Evolutionary conservation across 176 grass and related monocot species (phyloP).

Genomic region (Hordeum marinum): DNA sequence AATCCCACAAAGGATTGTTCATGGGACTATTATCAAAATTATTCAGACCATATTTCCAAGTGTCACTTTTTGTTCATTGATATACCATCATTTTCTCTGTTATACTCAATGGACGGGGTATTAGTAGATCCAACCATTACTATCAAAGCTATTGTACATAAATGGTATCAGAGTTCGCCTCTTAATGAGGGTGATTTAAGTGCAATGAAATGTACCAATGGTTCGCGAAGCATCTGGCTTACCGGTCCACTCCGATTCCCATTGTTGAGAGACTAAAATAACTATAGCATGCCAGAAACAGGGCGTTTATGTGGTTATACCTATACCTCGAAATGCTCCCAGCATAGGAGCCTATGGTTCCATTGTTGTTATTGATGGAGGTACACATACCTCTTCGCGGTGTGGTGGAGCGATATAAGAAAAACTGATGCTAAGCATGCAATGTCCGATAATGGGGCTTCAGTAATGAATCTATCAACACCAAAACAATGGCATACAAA

Average conservation of each 20-base stretch:
- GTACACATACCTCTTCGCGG: too few relatives aligned
- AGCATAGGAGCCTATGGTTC: too few relatives aligned
- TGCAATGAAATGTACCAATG: neutral
- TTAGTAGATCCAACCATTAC: neutral
- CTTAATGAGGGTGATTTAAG: neutral
- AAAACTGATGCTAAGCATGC: too few relatives aligned
- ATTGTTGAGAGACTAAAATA: neutral
- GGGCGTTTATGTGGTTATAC: too few relatives aligned
- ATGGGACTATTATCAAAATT: too few relatives aligned
- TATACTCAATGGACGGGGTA: neutral
- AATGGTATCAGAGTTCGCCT: too few relatives aligned
- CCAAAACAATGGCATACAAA: neutral
- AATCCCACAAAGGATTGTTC: too few relatives aligned
- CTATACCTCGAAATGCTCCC: too few relatives aligned
- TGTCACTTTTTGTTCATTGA: neutral
- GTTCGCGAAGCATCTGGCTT: neutral
- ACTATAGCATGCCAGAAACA: neutral
- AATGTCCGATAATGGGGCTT: too few relatives aligned
- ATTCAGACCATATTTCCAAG: too few relatives aligned
- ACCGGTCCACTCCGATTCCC: neutral
- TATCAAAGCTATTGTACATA: neutral
- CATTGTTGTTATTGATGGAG: too few relatives aligned
- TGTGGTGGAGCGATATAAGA: too few relatives aligned
- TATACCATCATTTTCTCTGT: neutral
- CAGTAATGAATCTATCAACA: neutral